Percentiles rank a stretch among this genome's conserved stretches.
Conservation (phyloP, 164 flowering plant genomes). For the Taxillus chinensis region DNA sequence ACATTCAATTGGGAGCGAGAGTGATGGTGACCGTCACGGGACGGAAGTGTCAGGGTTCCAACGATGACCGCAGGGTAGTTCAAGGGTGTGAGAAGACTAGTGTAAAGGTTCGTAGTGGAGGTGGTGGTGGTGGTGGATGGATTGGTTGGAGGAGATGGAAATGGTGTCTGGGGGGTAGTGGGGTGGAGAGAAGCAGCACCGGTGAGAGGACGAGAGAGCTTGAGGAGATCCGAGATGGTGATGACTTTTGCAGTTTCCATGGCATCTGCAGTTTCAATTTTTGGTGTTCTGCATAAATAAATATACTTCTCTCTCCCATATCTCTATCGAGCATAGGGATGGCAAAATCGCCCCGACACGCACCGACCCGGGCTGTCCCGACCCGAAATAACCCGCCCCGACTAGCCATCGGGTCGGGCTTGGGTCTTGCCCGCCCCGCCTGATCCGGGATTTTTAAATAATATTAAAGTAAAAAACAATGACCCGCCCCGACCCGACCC, state of each 20-base stretch:
- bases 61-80: constrained; percentile 34
- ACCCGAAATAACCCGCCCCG: no score
- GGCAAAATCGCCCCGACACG: no score
- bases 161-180: constrained; percentile 6
- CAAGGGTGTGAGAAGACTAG: constrained; percentile 28
- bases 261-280: neutral
- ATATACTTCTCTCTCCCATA: no score
- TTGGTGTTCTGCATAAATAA: no score
- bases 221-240: constrained; percentile 48
- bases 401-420: no score
- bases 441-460: no score
- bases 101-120: constrained; percentile 18
- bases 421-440: no score
- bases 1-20: constrained; percentile 6
- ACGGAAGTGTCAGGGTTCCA: constrained; percentile 52
- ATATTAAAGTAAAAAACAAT: no score
- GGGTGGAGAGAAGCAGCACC: constrained; percentile 35
- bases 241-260: constrained; percentile 20
- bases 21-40: neutral
- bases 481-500: no score
- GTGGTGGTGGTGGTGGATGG: neutral
- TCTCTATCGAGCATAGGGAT: no score
- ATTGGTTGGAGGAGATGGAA: constrained; percentile 2
- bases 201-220: constrained; percentile 39
- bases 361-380: no score